phyloP scores from a whole-genome alignment of 1,284 basidiomycete species.

The Fistulina hepatica region DNA sequence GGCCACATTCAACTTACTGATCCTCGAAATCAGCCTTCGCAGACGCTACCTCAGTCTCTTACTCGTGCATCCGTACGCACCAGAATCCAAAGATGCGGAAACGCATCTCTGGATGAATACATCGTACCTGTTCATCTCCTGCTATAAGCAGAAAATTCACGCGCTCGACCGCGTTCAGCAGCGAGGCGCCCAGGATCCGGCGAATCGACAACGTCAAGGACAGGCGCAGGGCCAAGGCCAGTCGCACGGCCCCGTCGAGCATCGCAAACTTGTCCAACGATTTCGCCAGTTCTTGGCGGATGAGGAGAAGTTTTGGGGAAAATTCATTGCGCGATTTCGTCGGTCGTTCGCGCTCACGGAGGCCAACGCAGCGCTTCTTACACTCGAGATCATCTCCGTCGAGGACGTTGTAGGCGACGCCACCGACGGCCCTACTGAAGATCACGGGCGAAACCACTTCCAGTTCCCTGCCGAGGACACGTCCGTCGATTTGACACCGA shows the following conservation, averaged over 20 bases:
- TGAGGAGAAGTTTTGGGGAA: constrained; percentile 83
- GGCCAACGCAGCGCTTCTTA: constrained; percentile 41
- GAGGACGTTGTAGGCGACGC: constrained; percentile 23
- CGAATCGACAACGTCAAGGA: constrained; percentile 20
- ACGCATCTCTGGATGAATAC: constrained; percentile 87
- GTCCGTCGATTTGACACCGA: constrained; percentile 9
- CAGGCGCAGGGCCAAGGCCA: constrained; percentile 25
- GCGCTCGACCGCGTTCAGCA: constrained; percentile 53
- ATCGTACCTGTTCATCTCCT: constrained; percentile 75
- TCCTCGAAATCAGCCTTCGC: constrained; percentile 53
- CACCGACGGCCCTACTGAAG: constrained; percentile 17
- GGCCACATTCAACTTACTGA: constrained; percentile 1
- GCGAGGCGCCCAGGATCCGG: constrained; percentile 33
- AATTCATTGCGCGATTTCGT: constrained; percentile 62
- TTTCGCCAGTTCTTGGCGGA: constrained; percentile 80
- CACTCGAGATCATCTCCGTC: constrained; percentile 41
- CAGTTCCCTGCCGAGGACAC: neutral
- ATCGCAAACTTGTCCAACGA: constrained; percentile 75
- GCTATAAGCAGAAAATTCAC: constrained; percentile 70
- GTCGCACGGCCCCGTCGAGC: constrained; percentile 51
- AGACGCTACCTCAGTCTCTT: constrained; percentile 67
- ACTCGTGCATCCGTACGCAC: constrained; percentile 62
- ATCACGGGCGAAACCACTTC: neutral
- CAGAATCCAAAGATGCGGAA: constrained; percentile 73
- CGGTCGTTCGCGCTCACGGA: constrained; percentile 57